phyloP scores from a whole-genome alignment of 1,284 basidiomycete species.

The Phellinidium pouzarii region DNA sequence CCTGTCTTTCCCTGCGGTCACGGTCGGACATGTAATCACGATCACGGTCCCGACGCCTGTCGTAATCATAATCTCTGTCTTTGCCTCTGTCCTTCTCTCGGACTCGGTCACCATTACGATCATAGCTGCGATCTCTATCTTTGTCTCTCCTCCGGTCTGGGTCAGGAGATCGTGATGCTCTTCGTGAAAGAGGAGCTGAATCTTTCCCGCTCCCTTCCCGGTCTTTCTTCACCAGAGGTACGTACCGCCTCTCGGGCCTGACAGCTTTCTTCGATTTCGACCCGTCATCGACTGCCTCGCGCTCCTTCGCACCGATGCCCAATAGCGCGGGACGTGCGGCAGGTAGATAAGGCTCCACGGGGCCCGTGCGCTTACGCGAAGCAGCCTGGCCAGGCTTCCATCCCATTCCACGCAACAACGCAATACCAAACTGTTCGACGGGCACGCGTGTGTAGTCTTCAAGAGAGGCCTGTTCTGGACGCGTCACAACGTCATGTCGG shows the following conservation, averaged over 20 bases:
- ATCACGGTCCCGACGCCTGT: conserved; percentile 21
- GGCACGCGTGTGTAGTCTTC: conserved; percentile 90
- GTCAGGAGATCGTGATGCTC: conserved; percentile 24
- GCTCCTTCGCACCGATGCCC: conserved; percentile 88
- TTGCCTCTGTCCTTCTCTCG: conserved; percentile 18
- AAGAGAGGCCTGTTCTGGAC: conserved; percentile 71
- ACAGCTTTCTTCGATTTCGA: conserved; percentile 38
- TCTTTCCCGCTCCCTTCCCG: conserved; percentile 23
- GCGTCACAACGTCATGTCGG: conserved; percentile 69
- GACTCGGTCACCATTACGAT: conserved; percentile 18
- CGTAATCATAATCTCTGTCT: conserved; percentile 5
- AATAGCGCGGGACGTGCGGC: conserved; percentile 74
- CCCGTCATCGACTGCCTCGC: conserved; percentile 60
- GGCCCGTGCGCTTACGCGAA: conserved; percentile 49
- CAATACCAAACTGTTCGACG: conserved; percentile 89
- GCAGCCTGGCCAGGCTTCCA: conserved; percentile 83
- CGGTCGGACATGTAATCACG: conserved; percentile 24
- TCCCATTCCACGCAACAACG: conserved; percentile 93
- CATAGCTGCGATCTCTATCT: conserved; percentile 16
- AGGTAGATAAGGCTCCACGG: conserved; percentile 76
- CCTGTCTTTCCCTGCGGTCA: conserved; percentile 24
- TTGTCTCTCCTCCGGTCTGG: conserved; percentile 20
- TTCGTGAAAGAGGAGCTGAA: conserved; percentile 20
- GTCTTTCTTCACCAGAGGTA: conserved; percentile 59
- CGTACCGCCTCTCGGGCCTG: conserved; percentile 62